Evolutionary conservation across 2,329 filamentous ascomycete species (phyloP).

Genomic region (Aspergillus uvarum): DNA sequence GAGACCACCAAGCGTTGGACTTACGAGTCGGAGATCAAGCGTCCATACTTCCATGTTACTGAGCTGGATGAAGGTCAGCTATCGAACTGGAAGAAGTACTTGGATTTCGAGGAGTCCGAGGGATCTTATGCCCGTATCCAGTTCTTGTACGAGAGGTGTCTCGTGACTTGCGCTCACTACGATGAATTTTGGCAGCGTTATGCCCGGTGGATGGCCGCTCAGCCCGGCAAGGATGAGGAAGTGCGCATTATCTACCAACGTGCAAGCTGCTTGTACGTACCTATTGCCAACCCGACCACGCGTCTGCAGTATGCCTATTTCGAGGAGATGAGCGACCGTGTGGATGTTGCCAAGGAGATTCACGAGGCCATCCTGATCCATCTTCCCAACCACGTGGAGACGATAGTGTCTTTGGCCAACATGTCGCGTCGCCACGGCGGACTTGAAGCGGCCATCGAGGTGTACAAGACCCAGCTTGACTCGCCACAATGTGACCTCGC

Average conservation of each 20-base stretch:
- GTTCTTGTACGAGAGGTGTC: constrained; percentile 88
- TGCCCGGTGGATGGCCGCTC: constrained; percentile 85
- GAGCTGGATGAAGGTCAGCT: constrained; percentile 84
- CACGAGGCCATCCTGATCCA: constrained; percentile 75
- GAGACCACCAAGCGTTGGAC: constrained; percentile 94
- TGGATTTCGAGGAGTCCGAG: constrained; percentile 90
- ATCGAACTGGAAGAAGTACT: constrained; percentile 89
- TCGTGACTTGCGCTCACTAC: constrained; percentile 90
- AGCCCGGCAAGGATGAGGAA: constrained; percentile 80
- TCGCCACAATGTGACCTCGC: constrained; percentile 69
- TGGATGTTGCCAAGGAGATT: constrained; percentile 78
- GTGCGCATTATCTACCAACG: constrained; percentile 88
- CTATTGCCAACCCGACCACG: constrained; percentile 78
- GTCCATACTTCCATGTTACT: constrained; percentile 94
- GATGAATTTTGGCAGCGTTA: constrained; percentile 99
- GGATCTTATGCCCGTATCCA: constrained; percentile 72
- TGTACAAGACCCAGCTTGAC: constrained; percentile 80
- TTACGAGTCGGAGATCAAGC: constrained; percentile 90
- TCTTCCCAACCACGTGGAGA: constrained; percentile 80
- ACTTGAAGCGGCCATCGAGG: constrained; percentile 77
- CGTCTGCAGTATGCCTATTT: constrained; percentile 92
- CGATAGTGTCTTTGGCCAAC: constrained; percentile 84
- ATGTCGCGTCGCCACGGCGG: constrained; percentile 79
- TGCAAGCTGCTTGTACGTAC: constrained; percentile 80
- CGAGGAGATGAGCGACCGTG: constrained; percentile 78